Percentiles rank a stretch among this genome's conserved stretches.
Conservation (phyloP, 2,329 filamentous ascomycete species). For the Rhynchosporium secalis region DNA sequence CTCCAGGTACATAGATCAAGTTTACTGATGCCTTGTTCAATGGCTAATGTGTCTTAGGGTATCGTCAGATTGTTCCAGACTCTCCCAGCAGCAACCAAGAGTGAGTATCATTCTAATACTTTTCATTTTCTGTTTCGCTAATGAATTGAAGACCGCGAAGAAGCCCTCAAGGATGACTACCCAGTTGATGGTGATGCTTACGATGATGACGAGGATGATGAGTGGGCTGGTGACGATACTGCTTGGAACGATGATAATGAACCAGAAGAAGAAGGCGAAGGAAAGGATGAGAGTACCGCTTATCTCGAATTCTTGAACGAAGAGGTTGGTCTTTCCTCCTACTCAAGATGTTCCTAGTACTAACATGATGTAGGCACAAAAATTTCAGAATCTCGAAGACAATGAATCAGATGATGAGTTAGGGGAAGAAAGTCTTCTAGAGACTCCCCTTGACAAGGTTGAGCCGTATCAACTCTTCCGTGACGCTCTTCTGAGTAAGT, state of each 20-base stretch:
- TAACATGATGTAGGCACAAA: conserved; percentile 63
- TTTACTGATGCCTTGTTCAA: not conserved
- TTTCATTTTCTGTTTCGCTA: conserved; percentile 24
- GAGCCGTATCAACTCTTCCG: conserved; percentile 94
- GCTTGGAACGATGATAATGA: conserved; percentile 75
- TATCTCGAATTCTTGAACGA: conserved; percentile 96
- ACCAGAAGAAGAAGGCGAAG: conserved; percentile 43
- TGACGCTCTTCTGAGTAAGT: conserved; percentile 75
- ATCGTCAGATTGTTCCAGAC: conserved; percentile 91
- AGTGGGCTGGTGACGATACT: conserved; percentile 78
- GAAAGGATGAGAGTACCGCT: conserved; percentile 66
- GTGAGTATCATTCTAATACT: conserved; percentile 48
- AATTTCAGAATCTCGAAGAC: conserved; percentile 70
- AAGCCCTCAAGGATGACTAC: conserved; percentile 87
- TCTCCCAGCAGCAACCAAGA: conserved; percentile 82
- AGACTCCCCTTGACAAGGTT: conserved; percentile 91
- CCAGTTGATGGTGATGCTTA: conserved; percentile 62
- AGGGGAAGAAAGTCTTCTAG: conserved; percentile 88
- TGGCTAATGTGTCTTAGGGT: conserved; percentile 47
- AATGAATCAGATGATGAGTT: conserved; percentile 83
- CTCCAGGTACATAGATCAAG: conserved; percentile 52
- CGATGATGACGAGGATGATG: conserved; percentile 69
- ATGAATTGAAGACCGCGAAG: conserved; percentile 71
- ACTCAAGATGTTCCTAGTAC: not conserved
- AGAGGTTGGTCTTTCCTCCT: conserved; percentile 57